Conservation (phyloP, 495 filamentous ascomycete genomes). For the Penicillium turbatum region DNA sequence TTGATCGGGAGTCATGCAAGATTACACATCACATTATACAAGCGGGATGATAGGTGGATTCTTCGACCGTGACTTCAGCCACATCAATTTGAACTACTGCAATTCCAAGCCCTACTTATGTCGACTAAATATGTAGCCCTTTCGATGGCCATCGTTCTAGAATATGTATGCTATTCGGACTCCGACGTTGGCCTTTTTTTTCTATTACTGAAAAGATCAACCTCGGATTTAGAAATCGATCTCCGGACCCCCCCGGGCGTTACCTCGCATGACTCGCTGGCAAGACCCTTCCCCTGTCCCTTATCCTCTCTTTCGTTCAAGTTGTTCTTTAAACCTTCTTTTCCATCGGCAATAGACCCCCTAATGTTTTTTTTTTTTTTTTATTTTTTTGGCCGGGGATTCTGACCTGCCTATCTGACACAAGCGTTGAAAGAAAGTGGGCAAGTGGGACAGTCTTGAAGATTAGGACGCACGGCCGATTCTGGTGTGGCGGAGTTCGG, state of each 20-base stretch:
- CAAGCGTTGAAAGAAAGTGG: neutral
- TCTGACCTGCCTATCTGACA: conserved; percentile 8
- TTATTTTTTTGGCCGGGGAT: neutral
- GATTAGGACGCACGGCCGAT: neutral
- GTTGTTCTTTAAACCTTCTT: neutral
- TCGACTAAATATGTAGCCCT: neutral
- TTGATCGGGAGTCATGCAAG: neutral
- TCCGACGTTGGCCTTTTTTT: neutral
- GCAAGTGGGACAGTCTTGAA: neutral
- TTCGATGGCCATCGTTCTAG: too few species aligned
- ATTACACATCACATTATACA: neutral
- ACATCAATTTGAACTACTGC: too few species aligned
- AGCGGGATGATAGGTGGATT: neutral
- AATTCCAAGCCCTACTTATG: neutral
- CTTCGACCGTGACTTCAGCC: neutral
- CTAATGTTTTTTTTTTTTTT: neutral
- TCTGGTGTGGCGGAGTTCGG: conserved; percentile 2
- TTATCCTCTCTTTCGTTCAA: neutral
- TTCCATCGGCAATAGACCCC: neutral
- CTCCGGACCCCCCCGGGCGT: neutral
- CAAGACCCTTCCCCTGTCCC: neutral
- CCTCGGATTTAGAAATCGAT: too few species aligned
- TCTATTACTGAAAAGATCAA: too few species aligned
- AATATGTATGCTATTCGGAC: neutral
- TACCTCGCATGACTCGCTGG: neutral